phyloP scores from a whole-genome alignment of 106 monocot species.

The Apostasia ramifera region DNA sequence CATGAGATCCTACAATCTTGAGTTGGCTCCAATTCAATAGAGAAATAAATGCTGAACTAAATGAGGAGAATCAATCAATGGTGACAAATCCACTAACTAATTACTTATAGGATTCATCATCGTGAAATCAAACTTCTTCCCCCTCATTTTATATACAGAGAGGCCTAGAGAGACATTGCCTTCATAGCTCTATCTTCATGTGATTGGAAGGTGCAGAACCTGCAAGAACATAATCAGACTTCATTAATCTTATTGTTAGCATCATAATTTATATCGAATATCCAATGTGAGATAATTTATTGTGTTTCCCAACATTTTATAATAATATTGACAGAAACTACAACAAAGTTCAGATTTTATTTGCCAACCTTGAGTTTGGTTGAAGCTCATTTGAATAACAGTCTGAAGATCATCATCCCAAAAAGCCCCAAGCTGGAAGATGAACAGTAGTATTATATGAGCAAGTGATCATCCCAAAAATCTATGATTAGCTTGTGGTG shows the following conservation, averaged over 20 bases:
- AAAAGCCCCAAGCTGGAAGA: slow-evolving; percentile 42
- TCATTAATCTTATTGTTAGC: too few relatives aligned
- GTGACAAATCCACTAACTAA: too few relatives aligned
- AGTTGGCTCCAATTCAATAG: too few relatives aligned
- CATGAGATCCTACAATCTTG: too few relatives aligned
- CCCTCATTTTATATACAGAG: slow-evolving; percentile 9
- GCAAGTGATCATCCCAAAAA: too few relatives aligned
- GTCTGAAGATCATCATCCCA: slow-evolving; percentile 67
- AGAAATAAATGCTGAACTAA: neutral
- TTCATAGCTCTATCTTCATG: slow-evolving; percentile 45
- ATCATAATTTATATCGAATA: too few relatives aligned
- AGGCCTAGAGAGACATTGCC: neutral
- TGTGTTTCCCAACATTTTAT: too few relatives aligned
- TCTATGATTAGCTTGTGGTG: too few relatives aligned
- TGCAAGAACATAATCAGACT: slow-evolving; percentile 13
- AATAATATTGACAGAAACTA: too few relatives aligned
- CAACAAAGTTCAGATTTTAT: too few relatives aligned
- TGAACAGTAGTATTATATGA: neutral
- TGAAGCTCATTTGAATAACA: slow-evolving; percentile 60
- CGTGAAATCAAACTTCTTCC: neutral
- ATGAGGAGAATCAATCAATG: neutral
- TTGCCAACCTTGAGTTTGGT: slow-evolving; percentile 22
- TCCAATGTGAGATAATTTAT: too few relatives aligned
- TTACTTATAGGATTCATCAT: neutral
- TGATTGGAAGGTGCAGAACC: slow-evolving; percentile 25